phyloP scores from a whole-genome alignment of 2,329 filamentous ascomycete species.

The Verticillium longisporum region DNA sequence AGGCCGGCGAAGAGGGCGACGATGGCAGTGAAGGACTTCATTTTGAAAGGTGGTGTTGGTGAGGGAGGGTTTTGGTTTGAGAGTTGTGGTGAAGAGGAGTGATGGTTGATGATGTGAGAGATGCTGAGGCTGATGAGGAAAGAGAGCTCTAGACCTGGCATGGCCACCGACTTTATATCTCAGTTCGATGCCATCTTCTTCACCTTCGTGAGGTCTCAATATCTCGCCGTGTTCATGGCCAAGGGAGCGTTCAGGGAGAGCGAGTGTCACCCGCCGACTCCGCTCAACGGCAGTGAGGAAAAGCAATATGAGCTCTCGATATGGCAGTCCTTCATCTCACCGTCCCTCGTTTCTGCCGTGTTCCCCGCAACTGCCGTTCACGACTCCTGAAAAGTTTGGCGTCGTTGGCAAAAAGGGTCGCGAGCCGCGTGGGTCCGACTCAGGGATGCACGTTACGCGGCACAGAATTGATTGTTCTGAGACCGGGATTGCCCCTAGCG shows the following conservation, averaged over 20 bases:
- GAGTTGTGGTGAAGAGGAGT: background rate
- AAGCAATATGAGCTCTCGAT: background rate
- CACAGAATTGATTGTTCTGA: background rate
- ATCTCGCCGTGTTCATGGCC: background rate
- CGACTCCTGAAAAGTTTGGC: background rate
- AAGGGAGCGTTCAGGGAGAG: background rate
- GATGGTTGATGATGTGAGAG: background rate
- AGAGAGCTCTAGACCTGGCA: background rate
- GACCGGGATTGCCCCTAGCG: background rate
- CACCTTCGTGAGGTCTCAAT: background rate
- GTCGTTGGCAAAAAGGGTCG: background rate
- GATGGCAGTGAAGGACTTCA: conserved; percentile 9
- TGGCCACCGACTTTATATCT: background rate
- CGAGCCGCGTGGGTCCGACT: background rate
- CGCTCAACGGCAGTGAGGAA: background rate
- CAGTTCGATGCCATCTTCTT: background rate
- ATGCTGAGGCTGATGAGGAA: background rate
- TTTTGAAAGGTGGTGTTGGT: conserved; percentile 2
- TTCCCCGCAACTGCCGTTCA: background rate
- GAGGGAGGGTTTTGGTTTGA: background rate
- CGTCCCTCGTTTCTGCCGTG: background rate
- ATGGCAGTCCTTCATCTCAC: background rate
- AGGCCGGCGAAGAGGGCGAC: conserved; percentile 14
- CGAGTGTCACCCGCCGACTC: background rate
- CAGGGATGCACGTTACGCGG: background rate